phyloP scores from a whole-genome alignment of 306 rosid species.

The Hippophae tibetana region DNA sequence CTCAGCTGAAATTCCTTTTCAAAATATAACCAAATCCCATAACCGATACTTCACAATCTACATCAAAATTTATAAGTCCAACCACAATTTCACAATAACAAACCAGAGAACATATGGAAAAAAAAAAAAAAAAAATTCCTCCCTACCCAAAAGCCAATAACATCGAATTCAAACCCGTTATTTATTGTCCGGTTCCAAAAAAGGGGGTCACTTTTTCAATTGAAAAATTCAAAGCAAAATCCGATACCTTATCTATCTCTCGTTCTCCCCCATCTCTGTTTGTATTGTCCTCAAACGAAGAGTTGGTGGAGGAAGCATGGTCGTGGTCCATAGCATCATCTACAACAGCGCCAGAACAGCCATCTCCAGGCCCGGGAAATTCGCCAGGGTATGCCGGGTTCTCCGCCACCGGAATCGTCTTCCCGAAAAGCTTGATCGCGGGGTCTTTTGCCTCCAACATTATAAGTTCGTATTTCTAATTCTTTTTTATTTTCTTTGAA shows the following conservation, averaged over 20 bases:
- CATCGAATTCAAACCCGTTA: constrained; percentile 13
- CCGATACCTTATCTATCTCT: constrained; percentile 25
- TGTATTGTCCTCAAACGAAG: constrained; percentile 20
- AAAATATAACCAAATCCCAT: background rate
- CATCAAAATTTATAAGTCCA: background rate
- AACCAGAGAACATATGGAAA: background rate
- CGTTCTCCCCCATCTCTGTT: constrained; percentile 23
- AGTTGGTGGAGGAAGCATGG: constrained; percentile 19
- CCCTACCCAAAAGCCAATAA: constrained; percentile 17
- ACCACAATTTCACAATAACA: background rate
- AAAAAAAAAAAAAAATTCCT: constrained; percentile 4
- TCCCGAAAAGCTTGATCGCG: constrained; percentile 60
- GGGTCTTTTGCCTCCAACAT: constrained; percentile 54
- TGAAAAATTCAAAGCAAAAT: background rate
- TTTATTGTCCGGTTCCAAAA: background rate
- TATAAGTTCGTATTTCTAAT: constrained; percentile 6
- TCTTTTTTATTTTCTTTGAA: background rate
- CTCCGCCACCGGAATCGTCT: constrained; percentile 42
- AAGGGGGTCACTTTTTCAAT: constrained; percentile 10
- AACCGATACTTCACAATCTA: constrained; percentile 5
- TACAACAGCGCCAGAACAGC: constrained; percentile 4
- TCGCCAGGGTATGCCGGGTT: background rate
- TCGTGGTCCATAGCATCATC: constrained; percentile 19
- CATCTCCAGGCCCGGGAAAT: constrained; percentile 15
- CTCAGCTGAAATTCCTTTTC: background rate